Conservation (phyloP, 1,139 yeast species). For the Geotrichum histeridarum region DNA sequence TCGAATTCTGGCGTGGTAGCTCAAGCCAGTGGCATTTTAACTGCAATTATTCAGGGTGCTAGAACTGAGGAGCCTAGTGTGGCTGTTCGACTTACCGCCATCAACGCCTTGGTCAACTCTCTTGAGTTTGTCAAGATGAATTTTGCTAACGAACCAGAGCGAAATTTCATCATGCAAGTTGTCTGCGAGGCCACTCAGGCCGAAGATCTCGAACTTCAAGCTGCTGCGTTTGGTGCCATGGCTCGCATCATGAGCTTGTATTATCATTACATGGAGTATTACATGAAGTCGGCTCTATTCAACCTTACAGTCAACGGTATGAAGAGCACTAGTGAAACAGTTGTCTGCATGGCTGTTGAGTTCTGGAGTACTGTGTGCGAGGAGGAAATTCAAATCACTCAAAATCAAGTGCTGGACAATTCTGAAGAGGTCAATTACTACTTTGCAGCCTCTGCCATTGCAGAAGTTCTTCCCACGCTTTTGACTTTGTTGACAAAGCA, state of each 20-base stretch:
- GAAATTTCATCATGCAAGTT: conserved; percentile 96
- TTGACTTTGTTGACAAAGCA: conserved; percentile 76
- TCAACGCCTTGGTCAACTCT: conserved; percentile 86
- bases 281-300: conserved; percentile 95
- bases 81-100: conserved; percentile 79
- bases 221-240: conserved; percentile 92
- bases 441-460: conserved; percentile 78
- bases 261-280: conserved; percentile 82
- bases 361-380: conserved; percentile 98
- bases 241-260: conserved; percentile 88
- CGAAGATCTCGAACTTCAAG: conserved; percentile 72
- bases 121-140: conserved; percentile 82
- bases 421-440: conserved; percentile 46
- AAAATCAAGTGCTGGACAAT: conserved; percentile 64
- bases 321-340: conserved; percentile 80
- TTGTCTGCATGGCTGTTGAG: conserved; percentile 97
- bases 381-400: conserved; percentile 78
- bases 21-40: conserved; percentile 86
- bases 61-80: conserved; percentile 71
- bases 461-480: conserved; percentile 83
- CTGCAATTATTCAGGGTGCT: conserved; percentile 96
- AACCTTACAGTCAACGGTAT: conserved; percentile 87
- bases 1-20: conserved; percentile 69
- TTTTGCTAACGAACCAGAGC: conserved; percentile 88
- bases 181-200: conserved; percentile 98